Conservation (phyloP, 306 rosid species). For the Casuarina glauca region DNA sequence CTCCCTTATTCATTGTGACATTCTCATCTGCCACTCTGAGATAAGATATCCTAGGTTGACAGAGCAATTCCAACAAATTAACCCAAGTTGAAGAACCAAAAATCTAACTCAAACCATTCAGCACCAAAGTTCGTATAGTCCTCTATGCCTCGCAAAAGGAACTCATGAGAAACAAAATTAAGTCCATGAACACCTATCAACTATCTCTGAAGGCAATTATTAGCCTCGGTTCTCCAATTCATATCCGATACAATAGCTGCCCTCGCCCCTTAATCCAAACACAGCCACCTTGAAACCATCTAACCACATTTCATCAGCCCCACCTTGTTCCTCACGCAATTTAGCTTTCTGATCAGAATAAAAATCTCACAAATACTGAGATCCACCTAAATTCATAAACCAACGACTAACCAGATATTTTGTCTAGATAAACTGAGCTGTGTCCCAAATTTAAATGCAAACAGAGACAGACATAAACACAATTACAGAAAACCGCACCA, state of each 20-base stretch:
- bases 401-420: constrained; percentile 17
- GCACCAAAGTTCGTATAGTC: constrained; percentile 14
- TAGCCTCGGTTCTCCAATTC: constrained; percentile 29
- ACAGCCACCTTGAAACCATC: constrained; percentile 25
- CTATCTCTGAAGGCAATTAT: constrained; percentile 32
- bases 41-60: constrained; percentile 27
- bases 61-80: constrained; percentile 17
- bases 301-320: constrained; percentile 23
- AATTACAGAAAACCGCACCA: constrained; percentile 15
- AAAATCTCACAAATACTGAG: constrained; percentile 2
- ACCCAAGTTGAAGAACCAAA: constrained; percentile 30
- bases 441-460: constrained; percentile 19
- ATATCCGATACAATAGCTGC: constrained; percentile 18
- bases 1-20: constrained; percentile 51
- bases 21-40: constrained; percentile 54
- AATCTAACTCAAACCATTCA: constrained; percentile 17
- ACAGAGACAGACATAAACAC: constrained; percentile 5
- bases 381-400: constrained; percentile 17
- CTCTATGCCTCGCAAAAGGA: constrained; percentile 3
- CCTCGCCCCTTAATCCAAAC: constrained; percentile 16
- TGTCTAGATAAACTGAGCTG: constrained; percentile 22
- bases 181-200: constrained; percentile 35
- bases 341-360: constrained; percentile 23
- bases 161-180: constrained; percentile 11
- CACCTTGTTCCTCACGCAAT: constrained; percentile 19